Evolutionary conservation across 192 early-diverging fungal species (phyloP), one percentile per base, ranked within the genome.

Genomic region (Ramicandelaber brevisporus): DNA sequence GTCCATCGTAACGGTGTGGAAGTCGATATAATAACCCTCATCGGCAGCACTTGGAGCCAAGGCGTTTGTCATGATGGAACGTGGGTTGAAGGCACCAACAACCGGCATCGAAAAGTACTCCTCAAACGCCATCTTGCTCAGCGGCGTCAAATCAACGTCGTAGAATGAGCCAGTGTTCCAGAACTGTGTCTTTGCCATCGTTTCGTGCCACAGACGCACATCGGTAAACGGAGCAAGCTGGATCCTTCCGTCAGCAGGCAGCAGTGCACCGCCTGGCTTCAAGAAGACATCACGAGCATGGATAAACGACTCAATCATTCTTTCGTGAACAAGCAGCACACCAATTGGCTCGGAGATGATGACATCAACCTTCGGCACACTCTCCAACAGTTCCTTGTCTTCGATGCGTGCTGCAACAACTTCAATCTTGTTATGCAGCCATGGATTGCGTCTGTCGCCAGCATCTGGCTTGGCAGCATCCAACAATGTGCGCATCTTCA

Each of bases 291-390:
- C 85, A 24, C 92, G 41, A 2, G 55, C 55, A 21, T 37, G 43
- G 2, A 41, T 27, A 24, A 14, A 46, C 26, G 42, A 44, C 46
- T 60, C 36, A 36, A 77, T 59, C 92, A 97, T 97, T 19, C 92
- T 67, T 47, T 97, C 92, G 35, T 98, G 92, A 28, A 98, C 73
- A 32, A 98, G 62, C 18, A 98, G 53, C 13, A 98, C 92, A 23
- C 86, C 86, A 41, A 98, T 93, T 7, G 92, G 92, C 46, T 98
- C 92, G 23, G 80, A 85, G 32, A 98, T 72, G 21, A 98, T 78
- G 3, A 79, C 86, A 30, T 98, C 92, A 0, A 98, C 87, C 43
- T 69, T 42, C 3, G 80, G 80, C 5, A 78, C 53, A 7, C 37
- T 17, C 10, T 29, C 30, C 26, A 53, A 43, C 11, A 76, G 35